Conservation (phyloP, 2,329 filamentous ascomycete genomes). For the Chaetothyriales sp. region DNA sequence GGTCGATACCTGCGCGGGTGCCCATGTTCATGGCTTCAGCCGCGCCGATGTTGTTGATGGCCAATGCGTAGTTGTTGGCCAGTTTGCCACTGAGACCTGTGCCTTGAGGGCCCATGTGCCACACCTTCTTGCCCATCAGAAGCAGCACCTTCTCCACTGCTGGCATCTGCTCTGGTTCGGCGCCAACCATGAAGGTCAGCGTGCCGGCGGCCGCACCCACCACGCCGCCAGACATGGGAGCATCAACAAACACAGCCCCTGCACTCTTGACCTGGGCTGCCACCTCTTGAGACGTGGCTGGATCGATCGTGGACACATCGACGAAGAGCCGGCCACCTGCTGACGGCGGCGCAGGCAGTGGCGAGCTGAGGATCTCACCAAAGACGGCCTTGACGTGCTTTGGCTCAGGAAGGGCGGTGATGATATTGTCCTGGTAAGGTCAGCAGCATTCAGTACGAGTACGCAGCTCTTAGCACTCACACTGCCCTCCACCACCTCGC, state of each 20-base stretch:
- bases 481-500: slow-evolving; percentile 50
- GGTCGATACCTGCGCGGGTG: slow-evolving; percentile 46
- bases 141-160: slow-evolving; percentile 54
- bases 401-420: slow-evolving; percentile 81
- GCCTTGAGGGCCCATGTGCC: slow-evolving; percentile 74
- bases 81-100: slow-evolving; percentile 82
- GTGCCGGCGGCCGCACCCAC: slow-evolving; percentile 78
- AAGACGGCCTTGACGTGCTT: slow-evolving; percentile 76
- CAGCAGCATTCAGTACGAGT: slow-evolving; percentile 1
- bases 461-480: slow-evolving; percentile 32
- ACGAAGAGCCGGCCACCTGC: slow-evolving; percentile 64
- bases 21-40: slow-evolving; percentile 54
- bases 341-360: slow-evolving; percentile 34
- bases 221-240: slow-evolving; percentile 92
- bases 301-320: slow-evolving; percentile 93
- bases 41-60: slow-evolving; percentile 72
- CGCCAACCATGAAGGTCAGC: slow-evolving; percentile 90
- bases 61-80: slow-evolving; percentile 92
- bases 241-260: slow-evolving; percentile 63
- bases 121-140: slow-evolving; percentile 70
- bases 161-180: slow-evolving; percentile 43
- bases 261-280: slow-evolving; percentile 50
- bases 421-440: slow-evolving; percentile 54
- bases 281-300: slow-evolving; percentile 63
- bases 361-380: slow-evolving; percentile 52